Percentiles rank a stretch among this genome's conserved stretches.
Evolutionary conservation across 2,329 filamentous ascomycete genomes (phyloP).

Genomic region (Sarocladium strictum): DNA sequence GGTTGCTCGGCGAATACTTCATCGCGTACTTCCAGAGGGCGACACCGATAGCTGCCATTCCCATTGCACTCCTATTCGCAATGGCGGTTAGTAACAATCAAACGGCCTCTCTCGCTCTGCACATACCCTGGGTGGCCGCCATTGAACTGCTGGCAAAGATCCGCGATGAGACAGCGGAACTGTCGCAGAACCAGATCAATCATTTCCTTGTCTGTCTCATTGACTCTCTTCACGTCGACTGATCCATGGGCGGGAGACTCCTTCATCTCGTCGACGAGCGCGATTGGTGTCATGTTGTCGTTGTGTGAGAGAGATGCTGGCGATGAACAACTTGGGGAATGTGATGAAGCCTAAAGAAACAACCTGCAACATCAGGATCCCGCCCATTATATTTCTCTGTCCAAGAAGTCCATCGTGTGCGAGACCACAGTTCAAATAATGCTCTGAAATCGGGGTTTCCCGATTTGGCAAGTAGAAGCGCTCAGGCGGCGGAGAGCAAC

Average conservation of each 20-base stretch:
- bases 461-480: conserved; percentile 1
- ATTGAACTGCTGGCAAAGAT: conserved; percentile 64
- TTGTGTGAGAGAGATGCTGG: background rate
- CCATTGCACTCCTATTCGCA: conserved; percentile 38
- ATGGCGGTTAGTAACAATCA: background rate
- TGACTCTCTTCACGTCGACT: conserved; percentile 8
- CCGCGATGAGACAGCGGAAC: conserved; percentile 59
- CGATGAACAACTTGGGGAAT: too few relatives aligned
- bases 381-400: too few relatives aligned
- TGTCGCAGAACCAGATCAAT: conserved; percentile 49
- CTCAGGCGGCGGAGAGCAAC: background rate
- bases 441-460: background rate
- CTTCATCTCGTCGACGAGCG: background rate
- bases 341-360: too few relatives aligned
- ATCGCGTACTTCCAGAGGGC: conserved; percentile 57
- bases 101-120: background rate
- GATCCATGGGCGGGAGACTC: background rate
- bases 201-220: conserved; percentile 14
- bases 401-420: background rate
- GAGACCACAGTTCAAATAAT: background rate
- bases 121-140: conserved; percentile 62
- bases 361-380: too few relatives aligned
- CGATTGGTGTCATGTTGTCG: background rate
- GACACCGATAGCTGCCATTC: conserved; percentile 57
- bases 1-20: conserved; percentile 50